Conservation (phyloP, 139 green algal genomes). For the Auxenochlorella protothecoides region DNA sequence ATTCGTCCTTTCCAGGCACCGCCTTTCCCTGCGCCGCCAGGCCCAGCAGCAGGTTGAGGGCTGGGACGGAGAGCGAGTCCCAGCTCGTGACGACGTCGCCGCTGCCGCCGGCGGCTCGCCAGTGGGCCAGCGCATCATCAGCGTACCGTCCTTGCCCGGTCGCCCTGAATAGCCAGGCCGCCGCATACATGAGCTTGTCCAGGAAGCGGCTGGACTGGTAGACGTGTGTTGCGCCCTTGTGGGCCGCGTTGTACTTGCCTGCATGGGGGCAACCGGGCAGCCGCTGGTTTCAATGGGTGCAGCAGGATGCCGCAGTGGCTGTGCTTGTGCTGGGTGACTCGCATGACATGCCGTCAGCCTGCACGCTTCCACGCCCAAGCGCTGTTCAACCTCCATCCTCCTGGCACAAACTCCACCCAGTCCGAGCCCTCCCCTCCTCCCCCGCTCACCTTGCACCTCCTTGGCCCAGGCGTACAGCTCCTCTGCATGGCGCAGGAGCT, state of each 20-base stretch:
- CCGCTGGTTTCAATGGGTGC: too few relatives aligned
- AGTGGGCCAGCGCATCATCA: background rate
- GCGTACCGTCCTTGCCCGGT: conserved; percentile 35
- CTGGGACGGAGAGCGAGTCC: conserved; percentile 10
- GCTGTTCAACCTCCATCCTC: too few relatives aligned
- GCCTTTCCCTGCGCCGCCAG: background rate
- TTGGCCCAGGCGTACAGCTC: conserved; percentile 39
- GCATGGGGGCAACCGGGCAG: conserved; percentile 1
- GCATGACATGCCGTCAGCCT: too few relatives aligned
- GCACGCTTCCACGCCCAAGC: too few relatives aligned
- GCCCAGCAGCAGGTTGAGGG: conserved; percentile 3
- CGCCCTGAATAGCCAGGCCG: conserved; percentile 43
- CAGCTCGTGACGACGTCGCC: conserved; percentile 10
- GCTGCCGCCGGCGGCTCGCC: background rate
- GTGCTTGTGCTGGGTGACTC: too few relatives aligned
- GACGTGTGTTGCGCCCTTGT: conserved; percentile 6
- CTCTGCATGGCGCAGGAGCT: conserved; percentile 29
- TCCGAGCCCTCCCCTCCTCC: too few relatives aligned
- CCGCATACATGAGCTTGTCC: conserved; percentile 49
- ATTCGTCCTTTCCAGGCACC: conserved; percentile 5
- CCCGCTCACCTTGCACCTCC: conserved; percentile 7
- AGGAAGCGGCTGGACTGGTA: conserved; percentile 9
- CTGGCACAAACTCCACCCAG: too few relatives aligned
- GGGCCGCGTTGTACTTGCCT: conserved; percentile 41
- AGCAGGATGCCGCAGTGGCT: too few relatives aligned